Evolutionary conservation across 73 alveolate genomes (phyloP).

Genomic region (Tetrahymena thermophila): DNA sequence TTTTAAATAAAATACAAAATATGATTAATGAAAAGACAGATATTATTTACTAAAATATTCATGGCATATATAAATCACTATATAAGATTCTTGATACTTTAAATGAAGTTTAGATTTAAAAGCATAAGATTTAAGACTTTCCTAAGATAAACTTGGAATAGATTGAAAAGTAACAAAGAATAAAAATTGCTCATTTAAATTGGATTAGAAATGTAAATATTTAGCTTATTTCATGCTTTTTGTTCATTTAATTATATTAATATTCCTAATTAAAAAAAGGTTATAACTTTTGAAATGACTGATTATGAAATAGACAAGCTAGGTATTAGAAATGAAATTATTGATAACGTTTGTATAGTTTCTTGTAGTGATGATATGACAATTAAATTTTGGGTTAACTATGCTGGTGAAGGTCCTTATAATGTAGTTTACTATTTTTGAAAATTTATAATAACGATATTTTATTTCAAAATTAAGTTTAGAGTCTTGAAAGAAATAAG

Average conservation of each 20-base stretch:
- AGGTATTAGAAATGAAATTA: background rate
- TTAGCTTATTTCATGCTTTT: background rate
- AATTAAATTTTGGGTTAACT: background rate
- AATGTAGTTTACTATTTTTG: background rate
- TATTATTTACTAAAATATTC: background rate
- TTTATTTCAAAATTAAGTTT: background rate
- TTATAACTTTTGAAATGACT: background rate
- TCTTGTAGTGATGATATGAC: slow-evolving; percentile 1
- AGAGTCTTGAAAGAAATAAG: background rate
- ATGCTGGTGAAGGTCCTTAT: background rate
- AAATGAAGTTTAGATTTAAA: background rate
- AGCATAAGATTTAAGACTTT: background rate
- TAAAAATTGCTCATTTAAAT: background rate
- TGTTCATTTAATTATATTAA: background rate
- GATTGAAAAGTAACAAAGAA: background rate
- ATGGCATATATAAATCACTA: background rate
- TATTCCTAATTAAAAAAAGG: background rate
- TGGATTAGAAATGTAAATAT: background rate
- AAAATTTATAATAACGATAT: background rate
- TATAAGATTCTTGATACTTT: background rate
- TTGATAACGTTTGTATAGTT: background rate
- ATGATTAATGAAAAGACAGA: background rate
- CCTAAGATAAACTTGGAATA: background rate
- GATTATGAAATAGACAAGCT: background rate
- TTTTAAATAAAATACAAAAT: background rate